Percentiles rank a stretch among this genome's conserved stretches.
These are phyloP conservation scores for Nicotiana attenuata DNA, from an alignment of 257 asterid genomes.

Conservation along the genomic window DNA sequence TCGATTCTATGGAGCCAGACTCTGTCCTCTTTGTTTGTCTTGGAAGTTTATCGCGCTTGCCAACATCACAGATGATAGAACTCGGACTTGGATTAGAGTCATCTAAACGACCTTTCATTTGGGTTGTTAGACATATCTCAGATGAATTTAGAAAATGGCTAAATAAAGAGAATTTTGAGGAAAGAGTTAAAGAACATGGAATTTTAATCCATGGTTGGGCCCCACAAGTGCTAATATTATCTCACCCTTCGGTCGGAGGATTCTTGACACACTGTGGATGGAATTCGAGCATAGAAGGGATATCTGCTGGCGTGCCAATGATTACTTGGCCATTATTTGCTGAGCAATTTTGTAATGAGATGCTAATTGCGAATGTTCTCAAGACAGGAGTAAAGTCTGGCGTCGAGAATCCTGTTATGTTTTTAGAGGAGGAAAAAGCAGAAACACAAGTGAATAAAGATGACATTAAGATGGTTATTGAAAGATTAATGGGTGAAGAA, in stretches of 20 bases:
- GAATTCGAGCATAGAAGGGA: slow-evolving; percentile 59
- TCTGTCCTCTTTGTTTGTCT: slow-evolving; percentile 46
- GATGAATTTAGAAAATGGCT: slow-evolving; percentile 37
- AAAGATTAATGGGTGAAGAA: slow-evolving; percentile 28
- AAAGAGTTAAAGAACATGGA: slow-evolving; percentile 29
- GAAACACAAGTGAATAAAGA: slow-evolving; percentile 32
- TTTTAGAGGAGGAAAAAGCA: slow-evolving; percentile 33
- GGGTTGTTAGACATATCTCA: slow-evolving; percentile 35
- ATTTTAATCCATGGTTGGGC: slow-evolving; percentile 51
- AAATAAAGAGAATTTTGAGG: slow-evolving; percentile 34
- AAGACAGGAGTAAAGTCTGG: slow-evolving; percentile 47
- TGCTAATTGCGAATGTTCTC: slow-evolving; percentile 35
- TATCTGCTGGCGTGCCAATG: slow-evolving; percentile 44
- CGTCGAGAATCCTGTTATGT: slow-evolving; percentile 22
- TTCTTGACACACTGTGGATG: slow-evolving; percentile 68
- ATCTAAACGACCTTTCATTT: slow-evolving; percentile 34
- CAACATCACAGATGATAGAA: slow-evolving; percentile 32
- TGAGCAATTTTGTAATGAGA: slow-evolving; percentile 62
- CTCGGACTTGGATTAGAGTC: slow-evolving; percentile 45
- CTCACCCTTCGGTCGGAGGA: slow-evolving; percentile 45
- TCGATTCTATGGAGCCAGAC: slow-evolving; percentile 19
- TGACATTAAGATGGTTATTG: slow-evolving; percentile 13
- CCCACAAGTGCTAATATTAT: slow-evolving; percentile 47
- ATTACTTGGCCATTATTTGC: slow-evolving; percentile 53
- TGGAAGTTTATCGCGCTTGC: slow-evolving; percentile 42